These are phyloP conservation scores for Cutaneotrichosporon mucoides DNA, from an alignment of 1,284 basidiomycete genomes.

Conservation along the genomic window DNA sequence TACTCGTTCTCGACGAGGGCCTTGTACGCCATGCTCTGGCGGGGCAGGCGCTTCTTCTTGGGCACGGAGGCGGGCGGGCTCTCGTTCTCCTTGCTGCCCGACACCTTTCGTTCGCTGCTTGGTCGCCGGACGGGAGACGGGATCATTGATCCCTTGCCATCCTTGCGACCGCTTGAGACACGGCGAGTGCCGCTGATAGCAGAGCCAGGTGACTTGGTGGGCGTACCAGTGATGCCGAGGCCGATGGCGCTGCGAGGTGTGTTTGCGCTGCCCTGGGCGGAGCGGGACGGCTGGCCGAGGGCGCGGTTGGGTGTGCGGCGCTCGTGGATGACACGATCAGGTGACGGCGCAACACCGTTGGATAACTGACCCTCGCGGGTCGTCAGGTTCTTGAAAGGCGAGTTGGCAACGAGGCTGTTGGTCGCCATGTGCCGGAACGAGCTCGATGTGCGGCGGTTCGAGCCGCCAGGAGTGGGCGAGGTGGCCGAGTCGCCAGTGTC, in stretches of 20 bases:
- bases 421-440: conserved; percentile 76
- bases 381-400: conserved; percentile 66
- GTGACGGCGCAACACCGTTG: conserved; percentile 31
- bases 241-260: conserved; percentile 41
- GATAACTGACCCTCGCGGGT: conserved; percentile 22
- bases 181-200: conserved; percentile 35
- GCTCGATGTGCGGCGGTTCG: conserved; percentile 63
- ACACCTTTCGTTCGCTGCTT: conserved; percentile 19
- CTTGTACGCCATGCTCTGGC: conserved; percentile 69
- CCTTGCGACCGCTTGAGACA: conserved; percentile 25
- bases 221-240: conserved; percentile 27
- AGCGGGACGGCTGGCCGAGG: conserved; percentile 30
- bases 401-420: conserved; percentile 80
- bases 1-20: conserved; percentile 69
- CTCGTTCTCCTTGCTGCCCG: conserved; percentile 59
- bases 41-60: conserved; percentile 51
- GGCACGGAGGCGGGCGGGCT: conserved; percentile 50
- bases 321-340: conserved; percentile 38
- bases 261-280: conserved; percentile 32
- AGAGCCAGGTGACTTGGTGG: conserved; percentile 13
- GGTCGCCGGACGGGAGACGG: conserved; percentile 21
- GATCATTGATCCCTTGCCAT: conserved; percentile 15
- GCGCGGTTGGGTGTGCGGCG: conserved; percentile 23
- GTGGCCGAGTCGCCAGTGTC: conserved; percentile 15
- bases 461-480: not conserved